Conservation (phyloP, 345 rosid species). For the Syzygium oleosum region DNA sequence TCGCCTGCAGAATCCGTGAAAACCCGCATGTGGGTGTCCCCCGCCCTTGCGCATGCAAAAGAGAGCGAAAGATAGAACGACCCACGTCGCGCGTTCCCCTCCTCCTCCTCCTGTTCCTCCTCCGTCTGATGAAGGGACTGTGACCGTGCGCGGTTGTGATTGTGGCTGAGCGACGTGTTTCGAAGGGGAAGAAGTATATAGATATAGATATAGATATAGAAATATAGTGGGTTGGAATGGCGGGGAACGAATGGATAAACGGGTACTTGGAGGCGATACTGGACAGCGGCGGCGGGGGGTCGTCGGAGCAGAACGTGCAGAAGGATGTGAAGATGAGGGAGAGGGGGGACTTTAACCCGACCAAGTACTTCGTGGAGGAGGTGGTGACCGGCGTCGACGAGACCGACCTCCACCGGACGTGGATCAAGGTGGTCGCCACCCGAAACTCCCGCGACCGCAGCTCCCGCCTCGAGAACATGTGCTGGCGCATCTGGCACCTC, state of each 20-base stretch:
- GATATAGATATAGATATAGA: background rate
- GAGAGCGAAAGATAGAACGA: background rate
- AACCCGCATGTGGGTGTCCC: background rate
- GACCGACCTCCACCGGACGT: constrained; percentile 77
- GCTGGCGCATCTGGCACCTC: constrained; percentile 99
- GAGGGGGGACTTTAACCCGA: constrained; percentile 64
- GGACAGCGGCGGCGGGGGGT: constrained; percentile 61
- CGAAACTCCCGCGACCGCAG: constrained; percentile 90
- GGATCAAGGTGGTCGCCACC: constrained; percentile 96
- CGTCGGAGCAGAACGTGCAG: constrained; percentile 32
- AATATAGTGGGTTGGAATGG: constrained; percentile 22
- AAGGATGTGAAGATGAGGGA: constrained; percentile 32
- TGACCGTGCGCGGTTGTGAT: background rate
- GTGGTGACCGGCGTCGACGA: constrained; percentile 93
- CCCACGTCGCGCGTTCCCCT: background rate
- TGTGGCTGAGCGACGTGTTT: background rate
- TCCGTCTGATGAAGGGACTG: background rate
- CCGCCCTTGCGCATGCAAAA: background rate
- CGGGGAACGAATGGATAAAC: constrained; percentile 96
- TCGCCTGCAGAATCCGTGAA: constrained; percentile 10
- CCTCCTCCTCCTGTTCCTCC: background rate
- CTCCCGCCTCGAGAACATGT: constrained; percentile 96
- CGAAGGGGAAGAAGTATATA: background rate
- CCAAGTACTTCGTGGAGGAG: constrained; percentile 89
- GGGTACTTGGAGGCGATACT: constrained; percentile 94